Evolutionary conservation across 345 rosid genomes (phyloP).

Genomic region (Diplotaxis tenuifolia): DNA sequence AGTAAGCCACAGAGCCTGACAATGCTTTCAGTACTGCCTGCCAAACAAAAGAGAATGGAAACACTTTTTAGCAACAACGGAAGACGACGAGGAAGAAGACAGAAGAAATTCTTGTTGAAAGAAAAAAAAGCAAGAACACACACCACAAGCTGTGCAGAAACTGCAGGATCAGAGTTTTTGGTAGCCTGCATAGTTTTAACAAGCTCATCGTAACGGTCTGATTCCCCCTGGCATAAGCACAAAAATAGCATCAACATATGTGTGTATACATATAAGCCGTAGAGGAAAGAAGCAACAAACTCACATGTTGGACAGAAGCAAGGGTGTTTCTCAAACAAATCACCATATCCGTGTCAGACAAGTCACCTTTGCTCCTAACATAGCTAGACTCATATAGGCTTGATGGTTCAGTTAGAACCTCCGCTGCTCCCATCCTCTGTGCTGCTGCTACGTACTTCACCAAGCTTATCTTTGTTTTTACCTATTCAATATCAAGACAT

Average conservation of each 20-base stretch:
- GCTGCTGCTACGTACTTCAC: conserved; percentile 15
- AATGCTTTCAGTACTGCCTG: conserved; percentile 70
- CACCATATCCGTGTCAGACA: conserved; percentile 50
- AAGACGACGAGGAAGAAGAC: not conserved
- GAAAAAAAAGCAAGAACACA: not conserved
- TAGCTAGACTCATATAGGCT: not conserved
- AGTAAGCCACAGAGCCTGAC: conserved; percentile 67
- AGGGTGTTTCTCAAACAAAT: conserved; percentile 56
- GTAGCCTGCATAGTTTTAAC: conserved; percentile 56
- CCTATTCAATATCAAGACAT: not conserved
- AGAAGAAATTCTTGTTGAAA: not conserved
- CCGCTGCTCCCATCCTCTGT: conserved; percentile 27
- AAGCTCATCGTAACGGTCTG: conserved; percentile 56
- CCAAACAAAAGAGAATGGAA: conserved; percentile 14
- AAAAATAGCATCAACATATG: conserved; percentile 1
- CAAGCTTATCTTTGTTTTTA: not conserved
- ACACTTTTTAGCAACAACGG: not conserved
- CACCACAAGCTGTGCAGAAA: conserved; percentile 83
- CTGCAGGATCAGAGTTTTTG: conserved; percentile 45
- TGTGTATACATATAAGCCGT: not conserved
- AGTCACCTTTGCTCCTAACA: conserved; percentile 37
- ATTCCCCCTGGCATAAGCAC: conserved; percentile 48
- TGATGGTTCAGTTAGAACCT: conserved; percentile 14
- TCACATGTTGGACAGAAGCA: conserved; percentile 40
- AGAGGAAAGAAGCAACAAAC: not conserved